phyloP scores from a whole-genome alignment of 1,284 basidiomycete species.

The Inonotus obliquus region DNA sequence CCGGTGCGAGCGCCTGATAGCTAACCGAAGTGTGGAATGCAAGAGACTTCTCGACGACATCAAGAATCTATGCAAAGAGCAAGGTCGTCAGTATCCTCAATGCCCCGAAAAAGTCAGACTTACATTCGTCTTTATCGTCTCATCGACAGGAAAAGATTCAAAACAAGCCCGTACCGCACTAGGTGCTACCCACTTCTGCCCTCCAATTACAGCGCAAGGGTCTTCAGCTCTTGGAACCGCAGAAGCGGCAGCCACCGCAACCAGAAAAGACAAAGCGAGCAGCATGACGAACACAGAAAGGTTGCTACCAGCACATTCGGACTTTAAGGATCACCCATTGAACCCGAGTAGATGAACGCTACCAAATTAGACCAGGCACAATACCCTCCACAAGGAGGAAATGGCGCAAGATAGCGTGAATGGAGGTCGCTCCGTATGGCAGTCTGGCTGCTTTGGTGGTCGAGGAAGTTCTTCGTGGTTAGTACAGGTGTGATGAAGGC shows the following conservation, averaged over 20 bases:
- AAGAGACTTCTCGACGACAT: constrained; percentile 53
- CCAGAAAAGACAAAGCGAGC: background rate
- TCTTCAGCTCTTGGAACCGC: constrained; percentile 27
- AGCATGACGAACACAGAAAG: background rate
- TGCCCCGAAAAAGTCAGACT: constrained; percentile 15
- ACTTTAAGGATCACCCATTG: constrained; percentile 4
- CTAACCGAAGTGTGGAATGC: constrained; percentile 58
- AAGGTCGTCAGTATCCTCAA: constrained; percentile 7
- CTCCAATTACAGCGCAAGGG: constrained; percentile 46
- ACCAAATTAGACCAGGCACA: constrained; percentile 12
- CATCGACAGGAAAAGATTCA: constrained; percentile 40
- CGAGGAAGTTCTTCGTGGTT: background rate
- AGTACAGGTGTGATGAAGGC: background rate
- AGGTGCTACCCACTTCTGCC: constrained; percentile 49
- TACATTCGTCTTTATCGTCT: constrained; percentile 44
- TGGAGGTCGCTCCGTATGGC: background rate
- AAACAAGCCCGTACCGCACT: constrained; percentile 46
- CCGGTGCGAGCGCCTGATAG: constrained; percentile 49
- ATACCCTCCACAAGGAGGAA: background rate
- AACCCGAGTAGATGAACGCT: background rate
- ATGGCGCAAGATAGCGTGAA: background rate
- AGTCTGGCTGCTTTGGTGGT: background rate
- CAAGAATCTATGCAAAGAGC: constrained; percentile 40
- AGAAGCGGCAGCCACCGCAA: background rate
- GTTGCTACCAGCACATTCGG: background rate